A percentile compares a stretch with the other conserved stretches of the same genome.
These are phyloP conservation scores for Leptoxyphium fumago DNA, from an alignment of 2,329 filamentous ascomycete genomes.

Conservation along the genomic window DNA sequence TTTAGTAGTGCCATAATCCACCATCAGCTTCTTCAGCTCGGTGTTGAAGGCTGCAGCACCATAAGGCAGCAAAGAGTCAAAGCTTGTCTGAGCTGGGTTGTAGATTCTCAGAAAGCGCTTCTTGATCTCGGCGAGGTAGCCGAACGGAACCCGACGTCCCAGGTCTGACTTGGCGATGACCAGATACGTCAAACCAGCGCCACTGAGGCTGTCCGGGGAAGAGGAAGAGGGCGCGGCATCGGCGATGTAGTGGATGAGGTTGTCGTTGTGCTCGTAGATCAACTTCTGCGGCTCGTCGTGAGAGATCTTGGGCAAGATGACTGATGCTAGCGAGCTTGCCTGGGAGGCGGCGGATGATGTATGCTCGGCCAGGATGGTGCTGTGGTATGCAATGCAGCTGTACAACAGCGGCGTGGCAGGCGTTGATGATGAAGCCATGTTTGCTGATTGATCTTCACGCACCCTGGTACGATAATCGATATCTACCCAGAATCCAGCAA, in stretches of 20 bases:
- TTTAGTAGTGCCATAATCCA: slow-evolving; percentile 68
- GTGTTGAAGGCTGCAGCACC: slow-evolving; percentile 79
- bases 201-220: slow-evolving; percentile 17
- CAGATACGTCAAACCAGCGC: slow-evolving; percentile 78
- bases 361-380: slow-evolving; percentile 86
- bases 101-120: slow-evolving; percentile 68
- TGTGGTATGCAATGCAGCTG: slow-evolving; percentile 86
- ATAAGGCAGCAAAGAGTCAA: slow-evolving; percentile 67
- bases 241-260: slow-evolving; percentile 92
- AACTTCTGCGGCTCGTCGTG: slow-evolving; percentile 72
- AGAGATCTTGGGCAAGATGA: slow-evolving; percentile 89
- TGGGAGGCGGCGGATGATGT: slow-evolving; percentile 71
- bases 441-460: too few species aligned
- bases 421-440: slow-evolving; percentile 22
- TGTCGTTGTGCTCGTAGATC: slow-evolving; percentile 70
- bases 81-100: slow-evolving; percentile 52
- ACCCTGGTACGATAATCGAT: too few species aligned
- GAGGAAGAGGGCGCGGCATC: slow-evolving; percentile 38
- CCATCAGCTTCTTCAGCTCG: slow-evolving; percentile 61
- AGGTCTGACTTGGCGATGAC: slow-evolving; percentile 71
- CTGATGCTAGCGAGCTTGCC: slow-evolving; percentile 72
- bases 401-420: slow-evolving; percentile 23
- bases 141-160: slow-evolving; percentile 80
- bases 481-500: too few species aligned
- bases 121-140: slow-evolving; percentile 81